Evolutionary conservation across 2,329 filamentous ascomycete genomes (phyloP), one percentile per base, ranked within the genome.

Genomic region (Cadophora luteo-olivacea): DNA sequence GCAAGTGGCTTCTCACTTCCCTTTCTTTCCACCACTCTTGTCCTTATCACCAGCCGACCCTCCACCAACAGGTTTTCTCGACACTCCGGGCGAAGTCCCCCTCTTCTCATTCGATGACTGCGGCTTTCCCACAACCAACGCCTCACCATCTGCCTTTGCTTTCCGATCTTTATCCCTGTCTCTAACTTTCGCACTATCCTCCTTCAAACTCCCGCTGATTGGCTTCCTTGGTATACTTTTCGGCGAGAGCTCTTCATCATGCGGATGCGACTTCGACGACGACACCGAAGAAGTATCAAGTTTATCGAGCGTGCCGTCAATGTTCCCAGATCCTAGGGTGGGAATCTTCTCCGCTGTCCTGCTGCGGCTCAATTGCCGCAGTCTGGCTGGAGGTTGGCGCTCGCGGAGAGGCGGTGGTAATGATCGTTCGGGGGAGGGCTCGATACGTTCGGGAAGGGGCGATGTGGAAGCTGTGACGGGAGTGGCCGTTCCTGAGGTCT

Each of bases 181-280:
- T 22, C 19, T 49, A 8, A 1, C 41, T 7, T 48, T 54, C 5
- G 11, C 32, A 19, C 12, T 25, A 52, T 54, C 33, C 36, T 41
- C 61, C 41, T 29, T 64, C 29, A 29, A 29, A 5, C 29, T 29
- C 1, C 61, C 48, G 9, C 61, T 48, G 19, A 64, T 38, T 9
- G 61, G 48, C 41, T 55, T 64, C 36, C 33, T 29, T 16, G 54
- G 49, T n/a, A 68, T 41, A 16, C 62, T 66, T 25, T 65, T 68
- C 5, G 63, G 61, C 4, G 66, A 65, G 3, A 57, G 19, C 33
- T 65, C 66, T 45, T 65, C 66, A 1, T 65, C 66, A 22, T 52
- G 33, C 12, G 33, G 25, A 51, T 41, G 61, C 11, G 11, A 24
- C 45, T 36, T 12, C 22, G 41, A 33, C 32, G 16, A 48, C 8